Base-by-base conservation (phyloP, 768 basidiomycete species). In the Pisolithus sp. region DNA sequence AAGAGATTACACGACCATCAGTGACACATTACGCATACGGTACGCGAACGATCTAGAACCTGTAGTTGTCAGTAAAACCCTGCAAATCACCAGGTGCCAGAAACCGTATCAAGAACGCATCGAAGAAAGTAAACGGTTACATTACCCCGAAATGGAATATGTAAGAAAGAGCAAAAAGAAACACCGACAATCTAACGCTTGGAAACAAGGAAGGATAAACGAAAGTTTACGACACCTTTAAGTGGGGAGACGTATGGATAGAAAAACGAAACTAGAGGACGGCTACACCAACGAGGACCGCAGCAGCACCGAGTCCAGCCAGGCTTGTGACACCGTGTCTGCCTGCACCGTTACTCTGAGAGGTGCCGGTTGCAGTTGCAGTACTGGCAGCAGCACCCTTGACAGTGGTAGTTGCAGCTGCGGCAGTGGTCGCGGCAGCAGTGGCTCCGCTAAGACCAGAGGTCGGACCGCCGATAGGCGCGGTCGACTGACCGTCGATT, bases 401-500 rank as follows among this genome's bases (percentile, higher is more conserved):
- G 40, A 21, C 13, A 41, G 31, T 50, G 23, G n/a, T 13, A 13
- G n/a, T 15, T 26, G 36, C 2, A 38, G 43, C 10, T 2, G 26
- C 23, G 15, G 38, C 30, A 21, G 46, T 38, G 7, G 36, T 15
- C 49, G 38, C 7, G 26, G 23, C 20, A 41, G 34, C n/a, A 28
- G 54, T n/a, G 5, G 67, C 26, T 3, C 69, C 28, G 34, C 68
- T 17, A 15, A 68, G 5, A 18, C 65, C 40, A 3, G 66, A 55
- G 20, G 70, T 46, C 10, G 76, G 57, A 1, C 67, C 71, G n/a
- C 74, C 76, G 8, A 80, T 72, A 39, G 82, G 77, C 1, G 83
- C 81, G 4, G 79, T 77, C 1, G 79, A 72, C 57, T 81, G 75
- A 24, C 82, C 85, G 40, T 72, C 70, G 58, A 92, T 84, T 62